Percentiles rank a stretch among this genome's conserved stretches.
Evolutionary conservation across 306 rosid genomes (phyloP).

Genomic region (Crotalaria pallida): DNA sequence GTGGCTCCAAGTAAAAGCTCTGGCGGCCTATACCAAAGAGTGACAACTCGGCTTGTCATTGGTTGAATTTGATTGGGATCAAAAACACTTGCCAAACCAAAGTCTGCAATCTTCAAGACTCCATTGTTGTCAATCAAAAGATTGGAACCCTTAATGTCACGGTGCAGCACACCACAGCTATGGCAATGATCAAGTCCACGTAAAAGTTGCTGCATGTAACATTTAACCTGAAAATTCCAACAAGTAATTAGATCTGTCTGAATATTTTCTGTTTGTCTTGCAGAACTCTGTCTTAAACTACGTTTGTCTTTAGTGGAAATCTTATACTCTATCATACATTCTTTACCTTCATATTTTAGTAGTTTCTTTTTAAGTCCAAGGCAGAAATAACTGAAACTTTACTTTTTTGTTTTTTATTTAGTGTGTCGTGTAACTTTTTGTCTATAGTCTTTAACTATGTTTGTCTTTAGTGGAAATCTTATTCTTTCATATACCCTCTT

Average conservation of each 20-base stretch:
- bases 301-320: neutral
- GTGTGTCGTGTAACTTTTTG: neutral
- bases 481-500: neutral
- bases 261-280: neutral
- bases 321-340: neutral
- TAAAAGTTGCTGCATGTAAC: slow-evolving; percentile 92
- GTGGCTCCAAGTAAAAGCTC: slow-evolving; percentile 97
- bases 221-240: slow-evolving; percentile 69
- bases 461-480: neutral
- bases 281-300: neutral
- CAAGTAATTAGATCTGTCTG: slow-evolving; percentile 7
- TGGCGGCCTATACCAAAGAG: slow-evolving; percentile 92
- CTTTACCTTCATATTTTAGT: neutral
- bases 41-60: slow-evolving; percentile 86
- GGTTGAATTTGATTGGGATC: slow-evolving; percentile 77
- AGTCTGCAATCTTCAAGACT: slow-evolving; percentile 78
- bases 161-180: slow-evolving; percentile 78
- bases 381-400: neutral
- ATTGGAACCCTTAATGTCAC: slow-evolving; percentile 94
- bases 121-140: slow-evolving; percentile 86
- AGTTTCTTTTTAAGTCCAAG: neutral
- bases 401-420: neutral
- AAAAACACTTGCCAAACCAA: slow-evolving; percentile 84
- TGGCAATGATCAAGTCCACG: slow-evolving; percentile 88
- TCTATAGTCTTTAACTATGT: neutral